Conservation (phyloP, 495 filamentous ascomycete genomes). For the Annulohypoxylon bovei region DNA sequence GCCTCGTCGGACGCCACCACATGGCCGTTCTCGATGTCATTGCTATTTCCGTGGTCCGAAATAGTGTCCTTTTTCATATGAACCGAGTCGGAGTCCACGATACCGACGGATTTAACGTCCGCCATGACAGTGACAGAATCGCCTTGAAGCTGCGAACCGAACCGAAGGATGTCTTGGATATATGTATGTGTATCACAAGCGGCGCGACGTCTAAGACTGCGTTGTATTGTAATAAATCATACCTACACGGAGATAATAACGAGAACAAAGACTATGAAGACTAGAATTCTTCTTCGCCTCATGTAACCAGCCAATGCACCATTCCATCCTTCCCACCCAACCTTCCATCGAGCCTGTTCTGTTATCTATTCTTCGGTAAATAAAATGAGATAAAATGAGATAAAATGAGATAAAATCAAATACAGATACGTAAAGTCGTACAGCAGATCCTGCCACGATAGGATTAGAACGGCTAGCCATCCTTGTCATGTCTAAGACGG, state of each 20-base stretch:
- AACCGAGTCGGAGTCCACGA: conserved; percentile 21
- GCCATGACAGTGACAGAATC: conserved; percentile 14
- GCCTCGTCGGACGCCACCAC: conserved; percentile 24
- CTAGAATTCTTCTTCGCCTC: neutral
- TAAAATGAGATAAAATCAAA: neutral
- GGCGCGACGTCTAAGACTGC: neutral
- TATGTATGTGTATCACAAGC: neutral
- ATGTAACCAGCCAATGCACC: conserved; percentile 12
- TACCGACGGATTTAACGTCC: neutral
- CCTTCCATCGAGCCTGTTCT: neutral
- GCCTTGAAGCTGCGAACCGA: neutral
- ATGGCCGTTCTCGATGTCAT: conserved; percentile 35
- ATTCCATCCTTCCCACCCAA: neutral
- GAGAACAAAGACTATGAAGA: conserved; percentile 16
- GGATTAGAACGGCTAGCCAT: neutral
- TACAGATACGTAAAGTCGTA: conserved; percentile 7
- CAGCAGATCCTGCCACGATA: conserved; percentile 20
- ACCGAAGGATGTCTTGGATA: neutral
- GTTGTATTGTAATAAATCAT: neutral
- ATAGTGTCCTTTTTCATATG: conserved; percentile 6
- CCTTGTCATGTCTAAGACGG: conserved; percentile 5
- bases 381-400: neutral
- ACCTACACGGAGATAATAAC: neutral
- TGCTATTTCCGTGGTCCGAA: conserved; percentile 25
- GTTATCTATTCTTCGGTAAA: conserved; percentile 17